These are phyloP conservation scores for Mycosphaerella sp. DNA, from an alignment of 2,329 filamentous ascomycete species.

Conservation along the genomic window DNA sequence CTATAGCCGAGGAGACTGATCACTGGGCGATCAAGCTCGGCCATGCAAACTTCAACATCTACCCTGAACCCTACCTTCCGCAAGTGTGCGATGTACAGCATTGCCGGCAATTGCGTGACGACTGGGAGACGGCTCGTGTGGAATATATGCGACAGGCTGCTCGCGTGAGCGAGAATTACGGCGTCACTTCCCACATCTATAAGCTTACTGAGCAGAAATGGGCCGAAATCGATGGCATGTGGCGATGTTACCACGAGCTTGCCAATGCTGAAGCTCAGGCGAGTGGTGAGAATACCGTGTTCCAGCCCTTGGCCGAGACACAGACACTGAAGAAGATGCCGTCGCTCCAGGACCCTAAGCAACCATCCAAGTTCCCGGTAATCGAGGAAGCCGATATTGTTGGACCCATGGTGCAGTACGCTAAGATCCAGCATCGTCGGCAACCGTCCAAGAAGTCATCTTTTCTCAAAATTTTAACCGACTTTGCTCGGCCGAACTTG, in stretches of 20 bases:
- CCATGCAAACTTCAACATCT: conserved; percentile 88
- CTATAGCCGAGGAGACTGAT: conserved; percentile 39
- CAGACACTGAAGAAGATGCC: conserved; percentile 60
- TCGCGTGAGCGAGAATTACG: conserved; percentile 84
- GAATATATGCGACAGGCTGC: conserved; percentile 88
- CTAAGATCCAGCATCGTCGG: conserved; percentile 29
- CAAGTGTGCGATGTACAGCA: conserved; percentile 52
- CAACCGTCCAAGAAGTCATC: conserved; percentile 27
- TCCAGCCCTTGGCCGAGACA: conserved; percentile 39
- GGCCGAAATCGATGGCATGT: conserved; percentile 68
- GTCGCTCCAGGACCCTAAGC: conserved; percentile 58
- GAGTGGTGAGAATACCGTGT: conserved; percentile 38
- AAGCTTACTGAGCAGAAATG: conserved; percentile 82
- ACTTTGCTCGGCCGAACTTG: conserved; percentile 24
- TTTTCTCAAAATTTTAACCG: conserved; percentile 34
- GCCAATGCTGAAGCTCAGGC: conserved; percentile 41
- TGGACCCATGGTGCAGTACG: conserved; percentile 69
- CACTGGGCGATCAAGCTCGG: conserved; percentile 80
- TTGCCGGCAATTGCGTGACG: conserved; percentile 61
- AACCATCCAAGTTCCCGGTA: conserved; percentile 76
- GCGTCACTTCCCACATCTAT: conserved; percentile 82
- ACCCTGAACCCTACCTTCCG: conserved; percentile 72
- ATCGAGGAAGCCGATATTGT: conserved; percentile 89
- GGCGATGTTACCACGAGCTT: conserved; percentile 64
- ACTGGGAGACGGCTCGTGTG: conserved; percentile 76